Percentiles rank a stretch among this genome's conserved stretches.
Conservation (phyloP, 345 rosid species). For the Eucalyptus rudis region DNA sequence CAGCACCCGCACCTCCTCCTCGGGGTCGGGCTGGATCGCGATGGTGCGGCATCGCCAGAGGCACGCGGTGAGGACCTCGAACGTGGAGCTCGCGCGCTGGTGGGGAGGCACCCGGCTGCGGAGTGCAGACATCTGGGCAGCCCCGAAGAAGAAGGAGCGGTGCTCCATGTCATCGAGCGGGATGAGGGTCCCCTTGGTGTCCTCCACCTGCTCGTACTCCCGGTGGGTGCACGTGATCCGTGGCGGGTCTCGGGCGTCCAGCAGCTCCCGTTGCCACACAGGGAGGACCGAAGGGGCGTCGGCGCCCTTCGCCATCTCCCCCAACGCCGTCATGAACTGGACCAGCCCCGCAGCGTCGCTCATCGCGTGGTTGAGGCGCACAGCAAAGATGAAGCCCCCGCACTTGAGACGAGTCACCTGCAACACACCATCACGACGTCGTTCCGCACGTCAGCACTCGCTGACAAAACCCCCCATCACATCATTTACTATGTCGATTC, state of each 20-base stretch:
- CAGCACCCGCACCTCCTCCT: slow-evolving; percentile 30
- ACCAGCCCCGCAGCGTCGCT: slow-evolving; percentile 28
- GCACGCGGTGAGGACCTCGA: slow-evolving; percentile 34
- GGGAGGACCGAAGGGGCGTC: slow-evolving; percentile 21
- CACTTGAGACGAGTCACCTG: slow-evolving; percentile 1
- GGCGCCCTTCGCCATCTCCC: slow-evolving; percentile 29
- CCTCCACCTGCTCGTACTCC: slow-evolving; percentile 29
- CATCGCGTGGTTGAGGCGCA: slow-evolving; percentile 26
- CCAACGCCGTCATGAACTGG: slow-evolving; percentile 23
- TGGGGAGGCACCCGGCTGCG: slow-evolving; percentile 15
- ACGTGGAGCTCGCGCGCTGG: slow-evolving; percentile 15
- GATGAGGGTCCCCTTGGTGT: slow-evolving; percentile 3
- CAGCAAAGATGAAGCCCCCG: neutral
- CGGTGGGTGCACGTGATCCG: slow-evolving; percentile 25
- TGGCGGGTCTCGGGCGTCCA: slow-evolving; percentile 14
- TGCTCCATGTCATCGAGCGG: slow-evolving; percentile 6
- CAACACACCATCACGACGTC: neutral
- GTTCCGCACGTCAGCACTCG: neutral
- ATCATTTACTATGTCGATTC: neutral
- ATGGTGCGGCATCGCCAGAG: slow-evolving; percentile 49
- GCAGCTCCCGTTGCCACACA: slow-evolving; percentile 29
- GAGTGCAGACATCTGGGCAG: slow-evolving; percentile 16
- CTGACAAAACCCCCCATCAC: neutral
- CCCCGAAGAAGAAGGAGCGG: slow-evolving; percentile 44
- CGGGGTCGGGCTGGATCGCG: slow-evolving; percentile 30